Base-by-base conservation (phyloP, 306 rosid species). In the Pterocarpus macrocarpus region DNA sequence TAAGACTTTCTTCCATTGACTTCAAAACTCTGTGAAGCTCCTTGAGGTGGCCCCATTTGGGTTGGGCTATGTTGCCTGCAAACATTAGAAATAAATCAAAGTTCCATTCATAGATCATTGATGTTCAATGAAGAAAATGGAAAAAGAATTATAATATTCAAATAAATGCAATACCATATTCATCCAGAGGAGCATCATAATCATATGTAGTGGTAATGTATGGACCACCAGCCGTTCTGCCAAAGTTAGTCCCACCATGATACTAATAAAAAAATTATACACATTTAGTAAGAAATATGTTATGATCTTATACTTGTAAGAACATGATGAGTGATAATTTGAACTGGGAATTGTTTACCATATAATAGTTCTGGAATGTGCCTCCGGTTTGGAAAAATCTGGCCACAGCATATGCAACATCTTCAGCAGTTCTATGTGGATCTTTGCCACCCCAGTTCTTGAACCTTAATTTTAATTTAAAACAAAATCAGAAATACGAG, bases 321-420 rank as follows among this genome's bases (percentile, higher is more conserved):
- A 44, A 64, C 28, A 34, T 32, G 32, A 34, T 53, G 30, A 43
- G 49, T 64, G 17, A 64, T 30, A 7, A 22, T 22, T 22, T 22
- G 28, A 22, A 22, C 28, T 1, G 28, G 28, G 28, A 22, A 22
- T 43, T n/a, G 8, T 55, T 55, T 55, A 89, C 94, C 94, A 85
- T 90, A 43, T 90, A 90, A 36, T 90, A 90, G 44, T 90, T 90
- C 7, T 87, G 90, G 67, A 88, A 85, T 61, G 90, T 87, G 56
- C 94, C 94, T 73, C 94, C 94, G 3, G 68, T 55, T 81, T 90
- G 92, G 76, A 52, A 83, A 74, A 90, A 90, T 38, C 86, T 81
- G 7, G 94, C 94, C 15, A 90, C 92, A 1, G 87, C 28, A 65
- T 16, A 90, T 2, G 92, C 91, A 85, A 88, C 50, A 73, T 88